Evolutionary conservation across 2,329 filamentous ascomycete genomes (phyloP).

Genomic region (Colletotrichum simmondsii): DNA sequence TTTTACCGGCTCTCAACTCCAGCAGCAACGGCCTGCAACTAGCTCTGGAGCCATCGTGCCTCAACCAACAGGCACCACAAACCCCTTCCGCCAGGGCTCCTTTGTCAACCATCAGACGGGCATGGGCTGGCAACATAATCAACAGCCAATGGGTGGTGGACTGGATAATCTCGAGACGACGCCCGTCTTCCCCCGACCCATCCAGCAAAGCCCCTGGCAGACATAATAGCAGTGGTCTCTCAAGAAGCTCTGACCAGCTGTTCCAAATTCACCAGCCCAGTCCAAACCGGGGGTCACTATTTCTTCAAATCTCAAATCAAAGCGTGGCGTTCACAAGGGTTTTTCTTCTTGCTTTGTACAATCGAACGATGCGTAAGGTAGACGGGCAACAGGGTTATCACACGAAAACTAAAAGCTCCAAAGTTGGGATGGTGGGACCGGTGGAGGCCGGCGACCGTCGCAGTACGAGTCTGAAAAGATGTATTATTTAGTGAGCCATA

Average conservation of each 20-base stretch:
- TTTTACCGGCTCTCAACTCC: constrained; percentile 45
- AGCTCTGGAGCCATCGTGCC: constrained; percentile 67
- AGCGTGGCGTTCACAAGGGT: constrained; percentile 46
- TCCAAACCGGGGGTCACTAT: constrained; percentile 35
- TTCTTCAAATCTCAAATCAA: constrained; percentile 41
- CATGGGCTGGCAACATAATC: constrained; percentile 85
- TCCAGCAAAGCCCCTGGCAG: constrained; percentile 71
- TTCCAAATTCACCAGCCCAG: constrained; percentile 21
- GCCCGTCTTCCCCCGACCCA: constrained; percentile 87
- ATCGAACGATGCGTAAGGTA: constrained; percentile 31
- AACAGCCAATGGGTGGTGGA: constrained; percentile 83
- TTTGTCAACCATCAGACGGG: constrained; percentile 92
- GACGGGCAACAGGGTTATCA: constrained; percentile 38
- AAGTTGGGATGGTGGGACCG: neutral
- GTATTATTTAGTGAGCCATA: constrained; percentile 34
- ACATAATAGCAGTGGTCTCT: constrained; percentile 20
- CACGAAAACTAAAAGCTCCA: constrained; percentile 19
- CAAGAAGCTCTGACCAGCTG: neutral
- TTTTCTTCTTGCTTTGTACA: constrained; percentile 23
- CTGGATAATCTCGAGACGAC: constrained; percentile 83
- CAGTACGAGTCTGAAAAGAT: constrained; percentile 22
- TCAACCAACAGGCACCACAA: constrained; percentile 88
- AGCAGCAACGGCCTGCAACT: constrained; percentile 57
- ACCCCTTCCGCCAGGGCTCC: constrained; percentile 91
- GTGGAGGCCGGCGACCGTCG: neutral